A percentile compares a stretch with the other conserved stretches of the same genome.
phyloP scores from a whole-genome alignment of 23 red algal genomes.

The Gracilaria domingensis region DNA sequence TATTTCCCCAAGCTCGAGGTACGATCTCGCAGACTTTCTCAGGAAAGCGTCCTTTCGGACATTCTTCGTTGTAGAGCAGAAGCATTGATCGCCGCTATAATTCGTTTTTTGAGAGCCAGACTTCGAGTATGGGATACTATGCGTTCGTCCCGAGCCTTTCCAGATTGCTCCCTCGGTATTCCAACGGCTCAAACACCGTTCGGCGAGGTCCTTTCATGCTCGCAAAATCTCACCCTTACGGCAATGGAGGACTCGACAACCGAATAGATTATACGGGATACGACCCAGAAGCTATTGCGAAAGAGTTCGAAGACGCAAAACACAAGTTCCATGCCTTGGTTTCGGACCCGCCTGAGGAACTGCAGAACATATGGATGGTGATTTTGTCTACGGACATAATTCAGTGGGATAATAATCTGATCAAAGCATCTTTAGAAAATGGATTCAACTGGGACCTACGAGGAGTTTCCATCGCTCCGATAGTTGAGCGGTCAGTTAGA shows the following conservation, averaged over 20 bases:
- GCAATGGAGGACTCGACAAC: conserved; percentile 54
- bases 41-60: no score
- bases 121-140: neutral
- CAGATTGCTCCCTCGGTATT: neutral
- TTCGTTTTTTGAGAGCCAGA: neutral
- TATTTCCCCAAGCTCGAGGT: no score
- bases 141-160: neutral
- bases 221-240: conserved; percentile 57
- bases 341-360: neutral
- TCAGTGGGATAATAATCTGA: conserved; percentile 65
- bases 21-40: no score
- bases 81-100: no score
- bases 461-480: conserved; percentile 8
- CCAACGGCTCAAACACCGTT: neutral
- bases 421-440: conserved; percentile 39
- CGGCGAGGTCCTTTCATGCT: neutral
- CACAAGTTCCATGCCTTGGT: neutral
- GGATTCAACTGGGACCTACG: conserved; percentile 47
- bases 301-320: conserved; percentile 26
- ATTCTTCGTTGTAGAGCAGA: no score
- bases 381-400: conserved; percentile 54
- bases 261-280: conserved; percentile 26
- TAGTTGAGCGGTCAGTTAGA: conserved; percentile 11
- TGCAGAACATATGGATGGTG: conserved; percentile 31
- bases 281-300: conserved; percentile 29